phyloP scores from a whole-genome alignment of 768 basidiomycete genomes.

The Lyophyllum atratum region DNA sequence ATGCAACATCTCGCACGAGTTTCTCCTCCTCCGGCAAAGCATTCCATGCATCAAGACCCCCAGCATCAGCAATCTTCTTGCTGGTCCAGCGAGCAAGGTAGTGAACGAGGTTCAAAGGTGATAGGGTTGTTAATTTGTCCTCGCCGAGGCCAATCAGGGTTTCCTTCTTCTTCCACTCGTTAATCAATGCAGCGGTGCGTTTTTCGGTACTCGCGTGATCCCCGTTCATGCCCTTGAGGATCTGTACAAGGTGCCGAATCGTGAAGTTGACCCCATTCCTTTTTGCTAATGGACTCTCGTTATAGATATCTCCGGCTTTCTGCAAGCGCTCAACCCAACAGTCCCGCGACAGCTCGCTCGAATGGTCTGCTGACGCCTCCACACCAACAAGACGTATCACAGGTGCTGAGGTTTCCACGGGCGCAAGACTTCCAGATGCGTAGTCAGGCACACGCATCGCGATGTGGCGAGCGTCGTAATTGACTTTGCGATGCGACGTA shows the following conservation, averaged over 20 bases:
- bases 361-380: conserved; percentile 13
- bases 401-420: neutral
- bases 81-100: conserved; percentile 18
- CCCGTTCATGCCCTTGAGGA: conserved; percentile 22
- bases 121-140: conserved; percentile 1
- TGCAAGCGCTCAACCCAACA: neutral
- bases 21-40: conserved; percentile 22
- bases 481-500: conserved; percentile 17
- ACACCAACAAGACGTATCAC: conserved; percentile 10
- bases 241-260: neutral
- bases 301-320: conserved; percentile 10
- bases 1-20: conserved; percentile 11
- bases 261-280: neutral
- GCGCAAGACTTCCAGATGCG: conserved; percentile 1
- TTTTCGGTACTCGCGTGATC: conserved; percentile 28
- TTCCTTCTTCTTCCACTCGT: conserved; percentile 17
- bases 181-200: conserved; percentile 8
- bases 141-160: conserved; percentile 18
- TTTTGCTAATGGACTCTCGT: conserved; percentile 12
- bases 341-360: conserved; percentile 8
- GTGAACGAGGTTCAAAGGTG: conserved; percentile 7
- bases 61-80: conserved; percentile 23
- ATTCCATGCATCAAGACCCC: conserved; percentile 27
- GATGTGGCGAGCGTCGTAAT: conserved; percentile 12
- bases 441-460: conserved; percentile 14